A percentile compares a stretch with the other conserved stretches of the same genome.
These are phyloP conservation scores for Thielaviopsis euricoi DNA, from an alignment of 2,329 filamentous ascomycete genomes.

Conservation along the genomic window DNA sequence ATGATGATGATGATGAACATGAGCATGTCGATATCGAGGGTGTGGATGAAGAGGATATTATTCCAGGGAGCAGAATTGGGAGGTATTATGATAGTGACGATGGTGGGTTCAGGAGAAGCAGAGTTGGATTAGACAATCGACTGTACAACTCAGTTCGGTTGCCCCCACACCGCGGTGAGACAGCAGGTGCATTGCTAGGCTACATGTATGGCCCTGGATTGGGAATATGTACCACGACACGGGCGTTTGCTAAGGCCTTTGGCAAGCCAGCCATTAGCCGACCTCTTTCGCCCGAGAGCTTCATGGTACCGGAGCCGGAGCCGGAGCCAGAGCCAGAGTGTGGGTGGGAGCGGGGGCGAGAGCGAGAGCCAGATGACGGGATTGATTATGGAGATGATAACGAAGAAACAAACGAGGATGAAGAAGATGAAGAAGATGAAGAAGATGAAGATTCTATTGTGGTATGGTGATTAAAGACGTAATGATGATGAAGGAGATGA, in stretches of 20 bases:
- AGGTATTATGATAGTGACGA: no score
- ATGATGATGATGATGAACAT: no score
- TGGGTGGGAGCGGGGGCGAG: constrained; percentile 1
- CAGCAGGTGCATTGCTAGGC: background rate
- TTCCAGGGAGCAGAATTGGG: no score
- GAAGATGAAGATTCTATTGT: background rate
- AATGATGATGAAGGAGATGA: no score
- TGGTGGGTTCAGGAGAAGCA: no score
- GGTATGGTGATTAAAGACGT: no score
- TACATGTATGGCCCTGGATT: constrained; percentile 1
- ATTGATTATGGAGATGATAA: background rate
- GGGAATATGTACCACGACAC: background rate
- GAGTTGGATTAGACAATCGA: no score
- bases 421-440: background rate
- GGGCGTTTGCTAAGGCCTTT: background rate
- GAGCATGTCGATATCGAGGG: no score
- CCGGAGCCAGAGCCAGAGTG: background rate
- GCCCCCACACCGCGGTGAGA: background rate
- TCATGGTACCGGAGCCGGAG: constrained; percentile 4
- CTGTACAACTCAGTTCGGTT: no score
- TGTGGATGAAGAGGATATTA: no score
- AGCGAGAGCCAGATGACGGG: background rate
- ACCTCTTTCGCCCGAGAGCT: background rate
- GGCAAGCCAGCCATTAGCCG: background rate
- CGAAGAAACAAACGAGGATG: background rate